Evolutionary conservation across 129 eudicot genomes (phyloP).

Genomic region (Cynara cardunculus): DNA sequence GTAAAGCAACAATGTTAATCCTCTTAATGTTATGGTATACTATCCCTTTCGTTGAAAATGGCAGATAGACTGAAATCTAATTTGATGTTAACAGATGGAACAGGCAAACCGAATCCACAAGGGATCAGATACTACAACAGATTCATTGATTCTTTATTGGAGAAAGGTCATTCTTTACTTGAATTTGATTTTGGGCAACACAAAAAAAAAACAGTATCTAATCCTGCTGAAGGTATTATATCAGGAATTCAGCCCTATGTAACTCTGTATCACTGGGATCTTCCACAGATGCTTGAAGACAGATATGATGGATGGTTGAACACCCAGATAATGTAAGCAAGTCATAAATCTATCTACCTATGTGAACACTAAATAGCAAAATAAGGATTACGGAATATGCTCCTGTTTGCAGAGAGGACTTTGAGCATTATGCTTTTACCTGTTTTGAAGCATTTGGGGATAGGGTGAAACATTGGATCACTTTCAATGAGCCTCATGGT

Average conservation of each 20-base stretch:
- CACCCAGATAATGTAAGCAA: slow-evolving; percentile 57
- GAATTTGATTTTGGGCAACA: neutral
- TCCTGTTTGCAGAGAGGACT: slow-evolving; percentile 61
- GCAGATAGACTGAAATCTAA: neutral
- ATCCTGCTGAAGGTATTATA: slow-evolving; percentile 1
- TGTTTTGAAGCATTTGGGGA: slow-evolving; percentile 86
- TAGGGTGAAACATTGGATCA: slow-evolving; percentile 92
- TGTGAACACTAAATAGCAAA: neutral
- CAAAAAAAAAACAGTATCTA: neutral
- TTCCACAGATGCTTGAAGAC: slow-evolving; percentile 89
- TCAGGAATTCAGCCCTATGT: slow-evolving; percentile 88
- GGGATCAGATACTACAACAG: slow-evolving; percentile 79
- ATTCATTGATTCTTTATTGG: slow-evolving; percentile 71
- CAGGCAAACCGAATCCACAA: slow-evolving; percentile 75
- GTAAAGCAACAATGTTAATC: slow-evolving; percentile 36
- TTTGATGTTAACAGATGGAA: slow-evolving; percentile 68
- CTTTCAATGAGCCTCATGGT: slow-evolving; percentile 92
- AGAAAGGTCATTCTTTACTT: slow-evolving; percentile 54
- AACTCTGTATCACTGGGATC: slow-evolving; percentile 97
- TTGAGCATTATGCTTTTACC: slow-evolving; percentile 66
- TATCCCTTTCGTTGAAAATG: slow-evolving; percentile 15
- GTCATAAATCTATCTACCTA: neutral
- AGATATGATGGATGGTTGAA: slow-evolving; percentile 76
- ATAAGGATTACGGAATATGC: neutral
- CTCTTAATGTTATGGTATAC: neutral